These are phyloP conservation scores for Eutypa lata DNA, from an alignment of 2,329 filamentous ascomycete species.

Conservation along the genomic window DNA sequence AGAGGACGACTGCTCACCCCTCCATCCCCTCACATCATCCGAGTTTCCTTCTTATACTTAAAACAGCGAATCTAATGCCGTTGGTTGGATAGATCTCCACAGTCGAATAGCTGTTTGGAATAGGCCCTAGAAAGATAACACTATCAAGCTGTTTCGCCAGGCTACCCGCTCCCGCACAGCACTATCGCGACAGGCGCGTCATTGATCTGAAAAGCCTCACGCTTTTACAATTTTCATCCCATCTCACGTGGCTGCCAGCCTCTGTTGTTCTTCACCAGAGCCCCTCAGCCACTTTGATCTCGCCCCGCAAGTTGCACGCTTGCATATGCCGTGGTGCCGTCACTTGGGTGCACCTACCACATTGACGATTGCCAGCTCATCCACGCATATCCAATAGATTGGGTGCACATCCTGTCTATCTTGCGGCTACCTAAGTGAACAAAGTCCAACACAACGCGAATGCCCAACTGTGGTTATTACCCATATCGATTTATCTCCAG, in stretches of 20 bases:
- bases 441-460: slow-evolving; percentile 36
- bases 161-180: slow-evolving; percentile 28
- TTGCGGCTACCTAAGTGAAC: slow-evolving; percentile 43
- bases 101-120: slow-evolving; percentile 28
- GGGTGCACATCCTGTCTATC: slow-evolving; percentile 44
- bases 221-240: slow-evolving; percentile 12
- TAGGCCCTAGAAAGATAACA: slow-evolving; percentile 28
- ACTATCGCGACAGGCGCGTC: slow-evolving; percentile 22
- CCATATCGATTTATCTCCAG: slow-evolving; percentile 30
- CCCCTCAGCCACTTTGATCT: slow-evolving; percentile 44
- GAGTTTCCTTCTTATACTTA: slow-evolving; percentile 37
- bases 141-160: slow-evolving; percentile 31
- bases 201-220: slow-evolving; percentile 23
- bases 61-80: slow-evolving; percentile 35
- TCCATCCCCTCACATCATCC: slow-evolving; percentile 32
- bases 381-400: slow-evolving; percentile 58
- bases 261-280: slow-evolving; percentile 19
- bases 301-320: slow-evolving; percentile 44
- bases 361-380: slow-evolving; percentile 59
- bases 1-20: slow-evolving; percentile 29
- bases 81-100: slow-evolving; percentile 41
- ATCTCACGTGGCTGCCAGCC: slow-evolving; percentile 21
- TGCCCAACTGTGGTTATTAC: slow-evolving; percentile 45
- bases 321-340: slow-evolving; percentile 58
- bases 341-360: slow-evolving; percentile 51